Base-by-base conservation (phyloP, 805 yeast genomes). In the Kodamaea leandrae region DNA sequence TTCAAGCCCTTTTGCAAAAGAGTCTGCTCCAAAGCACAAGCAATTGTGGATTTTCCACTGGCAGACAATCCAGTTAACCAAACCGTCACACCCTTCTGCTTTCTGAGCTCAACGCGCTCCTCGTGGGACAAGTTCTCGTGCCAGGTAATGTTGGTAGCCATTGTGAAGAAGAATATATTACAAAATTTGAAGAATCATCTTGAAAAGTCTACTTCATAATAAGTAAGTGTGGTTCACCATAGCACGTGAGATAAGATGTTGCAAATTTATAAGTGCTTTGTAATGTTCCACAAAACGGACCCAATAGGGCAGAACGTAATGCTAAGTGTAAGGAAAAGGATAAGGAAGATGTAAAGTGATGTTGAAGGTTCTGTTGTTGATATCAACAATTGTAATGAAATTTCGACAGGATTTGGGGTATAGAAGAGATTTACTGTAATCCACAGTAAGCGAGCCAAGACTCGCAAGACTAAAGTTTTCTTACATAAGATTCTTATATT, bases 131-230 rank as follows among this genome's bases (percentile, higher is more conserved):
- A 71, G 58, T 93, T 91, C 52, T 79, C 80, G 69, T 91, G 97
- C 97, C 98, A 91, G 50, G 97, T 89, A 63, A 91, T 88, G 61
- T 91, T 91, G 30, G 96, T 83, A 50, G 96, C 93, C 97, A 91
- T 91, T 52, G 46, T 62, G 30, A 18, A 6, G 36, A 19, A 32
- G 26, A 19, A 8, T n/a, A 12, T 5, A 7, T 12, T 25, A 5
- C 6, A 6, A 25, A 25, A 25, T 25, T 25, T 25, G 28, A n/a
- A 25, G 28, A n/a, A 12, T 25, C 28, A 25, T 12, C 5, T 25
- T 5, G n/a, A n/a, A n/a, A n/a, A n/a, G n/a, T n/a, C n/a, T n/a
- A n/a, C n/a, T n/a, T n/a, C n/a, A n/a, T n/a, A n/a, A n/a, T n/a
- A n/a, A n/a, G n/a, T n/a, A n/a, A n/a, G n/a, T n/a, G 28, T n/a